Evolutionary conservation across 371 early-diverging fungal species (phyloP), one percentile per base, ranked within the genome.

Genomic region (Mortierella sp.): DNA sequence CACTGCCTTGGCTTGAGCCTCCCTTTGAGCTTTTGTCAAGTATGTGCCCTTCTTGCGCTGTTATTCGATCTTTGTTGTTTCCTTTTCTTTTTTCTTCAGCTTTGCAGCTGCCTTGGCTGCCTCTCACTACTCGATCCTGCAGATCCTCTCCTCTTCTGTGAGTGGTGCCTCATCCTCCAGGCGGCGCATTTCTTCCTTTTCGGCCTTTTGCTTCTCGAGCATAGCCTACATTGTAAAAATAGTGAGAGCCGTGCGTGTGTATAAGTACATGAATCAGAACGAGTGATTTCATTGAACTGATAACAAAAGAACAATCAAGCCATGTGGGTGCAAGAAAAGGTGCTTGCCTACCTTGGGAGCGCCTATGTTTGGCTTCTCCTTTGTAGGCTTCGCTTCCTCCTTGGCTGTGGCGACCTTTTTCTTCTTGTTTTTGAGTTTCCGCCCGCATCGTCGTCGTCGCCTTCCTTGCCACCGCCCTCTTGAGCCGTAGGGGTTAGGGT

Each of bases 11-110:
- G 88, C 88, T 71, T 94, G 89, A 39, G 92, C 94, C 67, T 91
- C 92, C 82, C 93, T 95, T 81, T 98, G 94, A n/a, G 94, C 89
- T 78, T 95, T 94, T 42, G 97, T 95, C 74, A 96, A 81, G 34
- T 95, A 87, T 74, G 96, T 96, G 53, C 98, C 98, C 55, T 94
- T 90, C 78, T 92, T 95, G 54, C 90, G 90, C 47, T 96, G 88
- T 80, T 96, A 94, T 61, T 98, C 98, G 42, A 88, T 87, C 81
- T 92, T 93, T 39, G 85, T 84, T 88, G 72, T 85, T 50, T 91
- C 90, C 67, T 87, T 88, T 71, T 95, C 91, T 80, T 92, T 91
- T 63, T 90, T 91, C 69, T 80, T 81, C 34, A 71, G 84, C 71
- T 84, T 80, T 3, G 86, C 82, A 26, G 88, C 94, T 64, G 90